Conservation (phyloP, 2,329 filamentous ascomycete genomes). For the Fulvia fulva region DNA sequence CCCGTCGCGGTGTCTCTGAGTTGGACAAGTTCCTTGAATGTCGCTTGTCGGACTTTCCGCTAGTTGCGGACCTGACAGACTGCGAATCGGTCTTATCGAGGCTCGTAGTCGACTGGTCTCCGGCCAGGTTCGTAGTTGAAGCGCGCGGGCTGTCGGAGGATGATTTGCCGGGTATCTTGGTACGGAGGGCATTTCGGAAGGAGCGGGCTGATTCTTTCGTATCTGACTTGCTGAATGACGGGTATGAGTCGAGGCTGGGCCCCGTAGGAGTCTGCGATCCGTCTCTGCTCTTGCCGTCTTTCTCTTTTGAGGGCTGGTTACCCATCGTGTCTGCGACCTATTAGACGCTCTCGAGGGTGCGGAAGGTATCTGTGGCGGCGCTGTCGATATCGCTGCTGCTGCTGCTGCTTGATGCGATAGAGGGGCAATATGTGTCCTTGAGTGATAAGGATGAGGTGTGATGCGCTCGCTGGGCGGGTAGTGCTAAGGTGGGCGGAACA, state of each 20-base stretch:
- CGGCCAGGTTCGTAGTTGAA: slow-evolving; percentile 59
- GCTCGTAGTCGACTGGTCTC: slow-evolving; percentile 47
- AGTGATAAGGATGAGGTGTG: slow-evolving; percentile 6
- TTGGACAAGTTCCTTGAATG: slow-evolving; percentile 21
- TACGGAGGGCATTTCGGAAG: slow-evolving; percentile 73
- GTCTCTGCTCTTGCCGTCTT: slow-evolving; percentile 41
- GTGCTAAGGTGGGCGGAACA: slow-evolving; percentile 44
- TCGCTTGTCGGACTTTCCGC: slow-evolving; percentile 41
- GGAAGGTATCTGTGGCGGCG: neutral
- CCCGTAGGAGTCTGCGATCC: slow-evolving; percentile 44
- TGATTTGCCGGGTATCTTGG: slow-evolving; percentile 75
- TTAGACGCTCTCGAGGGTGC: neutral
- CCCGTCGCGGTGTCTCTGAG: slow-evolving; percentile 36
- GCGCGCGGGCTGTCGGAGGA: slow-evolving; percentile 72
- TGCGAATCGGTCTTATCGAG: slow-evolving; percentile 68
- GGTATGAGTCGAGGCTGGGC: slow-evolving; percentile 75
- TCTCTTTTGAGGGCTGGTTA: slow-evolving; percentile 65
- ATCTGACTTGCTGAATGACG: slow-evolving; percentile 86
- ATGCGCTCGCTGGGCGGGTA: slow-evolving; percentile 1
- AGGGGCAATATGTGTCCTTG: neutral
- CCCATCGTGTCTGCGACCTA: slow-evolving; percentile 54
- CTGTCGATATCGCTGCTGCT: neutral
- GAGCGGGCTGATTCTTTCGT: slow-evolving; percentile 90
- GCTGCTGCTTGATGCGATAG: neutral
- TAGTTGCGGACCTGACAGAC: slow-evolving; percentile 69